Percentiles rank a stretch among this genome's conserved stretches.
Evolutionary conservation across 495 filamentous ascomycete genomes (phyloP).

Genomic region (Umbilicaria muhlenbergii): DNA sequence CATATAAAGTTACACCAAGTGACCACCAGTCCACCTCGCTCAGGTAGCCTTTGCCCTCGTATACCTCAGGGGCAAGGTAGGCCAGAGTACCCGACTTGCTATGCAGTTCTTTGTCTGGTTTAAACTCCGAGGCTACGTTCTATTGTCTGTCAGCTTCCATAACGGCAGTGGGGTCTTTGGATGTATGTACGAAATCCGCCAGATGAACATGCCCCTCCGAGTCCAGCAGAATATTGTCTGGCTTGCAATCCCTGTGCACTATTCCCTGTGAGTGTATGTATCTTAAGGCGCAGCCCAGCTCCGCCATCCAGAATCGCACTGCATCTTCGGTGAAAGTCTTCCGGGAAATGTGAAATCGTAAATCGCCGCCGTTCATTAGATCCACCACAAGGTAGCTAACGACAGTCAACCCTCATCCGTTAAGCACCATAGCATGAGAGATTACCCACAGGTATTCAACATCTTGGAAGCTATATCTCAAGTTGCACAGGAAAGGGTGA

Average conservation of each 20-base stretch:
- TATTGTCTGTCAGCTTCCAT: conserved; percentile 19
- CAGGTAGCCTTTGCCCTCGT: conserved; percentile 71
- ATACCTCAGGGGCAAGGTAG: conserved; percentile 93
- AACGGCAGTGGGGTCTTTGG: background rate
- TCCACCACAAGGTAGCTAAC: conserved; percentile 91
- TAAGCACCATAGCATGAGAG: background rate
- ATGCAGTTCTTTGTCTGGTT: conserved; percentile 63
- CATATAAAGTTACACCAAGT: conserved; percentile 88
- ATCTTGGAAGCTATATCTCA: conserved; percentile 98
- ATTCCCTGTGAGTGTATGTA: conserved; percentile 89
- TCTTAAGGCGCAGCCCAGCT: conserved; percentile 79
- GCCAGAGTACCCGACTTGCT: conserved; percentile 96
- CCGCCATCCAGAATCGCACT: conserved; percentile 89
- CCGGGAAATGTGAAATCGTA: conserved; percentile 94
- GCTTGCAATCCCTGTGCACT: conserved; percentile 93
- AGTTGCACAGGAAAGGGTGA: conserved; percentile 94
- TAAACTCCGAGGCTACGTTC: conserved; percentile 94
- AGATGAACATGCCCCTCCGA: conserved; percentile 92
- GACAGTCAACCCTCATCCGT: conserved; percentile 7
- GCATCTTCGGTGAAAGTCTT: conserved; percentile 98
- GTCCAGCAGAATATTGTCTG: conserved; percentile 90
- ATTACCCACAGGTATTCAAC: conserved; percentile 86
- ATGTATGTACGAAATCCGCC: conserved; percentile 79
- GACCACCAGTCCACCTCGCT: conserved; percentile 97
- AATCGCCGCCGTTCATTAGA: conserved; percentile 93